phyloP scores from a whole-genome alignment of 495 filamentous ascomycete genomes.

The Mycothermus thermophilus region DNA sequence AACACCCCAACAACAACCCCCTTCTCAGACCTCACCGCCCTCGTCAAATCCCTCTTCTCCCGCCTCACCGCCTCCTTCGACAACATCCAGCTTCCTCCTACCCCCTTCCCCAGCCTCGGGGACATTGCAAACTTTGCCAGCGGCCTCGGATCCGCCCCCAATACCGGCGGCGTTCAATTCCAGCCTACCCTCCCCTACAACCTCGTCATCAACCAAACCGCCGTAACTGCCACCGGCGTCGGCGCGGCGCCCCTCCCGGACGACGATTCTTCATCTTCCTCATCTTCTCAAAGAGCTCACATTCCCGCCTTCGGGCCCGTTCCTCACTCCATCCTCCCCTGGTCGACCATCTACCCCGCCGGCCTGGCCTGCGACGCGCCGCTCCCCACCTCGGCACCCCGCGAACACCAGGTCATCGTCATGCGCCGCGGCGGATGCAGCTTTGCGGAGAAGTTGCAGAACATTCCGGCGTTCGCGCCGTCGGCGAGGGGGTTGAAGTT shows the following conservation, averaged over 20 bases:
- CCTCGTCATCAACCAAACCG: conserved; percentile 35
- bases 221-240: conserved; percentile 55
- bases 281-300: conserved; percentile 27
- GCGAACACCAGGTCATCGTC: conserved; percentile 65
- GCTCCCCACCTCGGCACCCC: conserved; percentile 45
- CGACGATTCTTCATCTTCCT: conserved; percentile 36
- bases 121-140: too few relatives aligned
- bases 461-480: conserved; percentile 65
- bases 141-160: too few relatives aligned
- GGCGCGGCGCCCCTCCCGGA: conserved; percentile 67
- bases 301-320: conserved; percentile 24
- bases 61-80: conserved; percentile 17
- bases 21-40: conserved; percentile 13
- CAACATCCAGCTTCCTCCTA: conserved; percentile 10
- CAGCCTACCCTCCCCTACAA: conserved; percentile 10
- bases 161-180: not conserved
- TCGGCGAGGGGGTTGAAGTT: conserved; percentile 50
- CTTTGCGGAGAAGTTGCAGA: conserved; percentile 69
- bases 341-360: conserved; percentile 57
- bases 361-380: conserved; percentile 50
- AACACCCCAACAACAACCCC: not conserved
- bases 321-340: conserved; percentile 35
- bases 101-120: conserved; percentile 3
- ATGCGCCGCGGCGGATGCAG: conserved; percentile 74
- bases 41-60: conserved; percentile 28